Evolutionary conservation across 176 grass and related monocot species (phyloP), one percentile per base, ranked within the genome.

Genomic region (Lolium perenne): DNA sequence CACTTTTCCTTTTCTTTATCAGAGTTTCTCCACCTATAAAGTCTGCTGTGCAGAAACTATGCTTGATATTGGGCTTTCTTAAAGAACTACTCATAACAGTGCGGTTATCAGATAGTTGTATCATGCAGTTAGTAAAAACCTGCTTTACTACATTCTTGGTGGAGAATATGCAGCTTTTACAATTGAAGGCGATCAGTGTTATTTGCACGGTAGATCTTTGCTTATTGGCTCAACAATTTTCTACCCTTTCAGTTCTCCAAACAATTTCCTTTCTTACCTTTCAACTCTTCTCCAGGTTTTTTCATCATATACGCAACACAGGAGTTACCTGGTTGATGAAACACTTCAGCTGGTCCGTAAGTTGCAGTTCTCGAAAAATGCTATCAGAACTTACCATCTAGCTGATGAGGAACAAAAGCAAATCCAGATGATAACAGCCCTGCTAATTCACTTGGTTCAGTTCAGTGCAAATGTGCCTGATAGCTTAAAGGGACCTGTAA

Each of bases 401-500:
- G 88, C 97, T 74, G 94, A 99, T 74, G 97, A 99, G 78, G 97
- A 99, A 54, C 92, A 99, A 66, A 97, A 94, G 67, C 92, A 99
- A 89, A 99, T 99, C 61, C 97, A 99, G 91, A 97, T 97, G 94
- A 97, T 97, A 94, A 97, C 94, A 79, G 97, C 97, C 22, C 84
- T 97, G 69, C 80, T 99, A 77, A 85, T 99, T 90, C 97, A 97
- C 80, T 82, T 99, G 80, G 97, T 97, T 77, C 97, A 99, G 23
- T 99, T 97, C 76, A 97, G 97, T 92, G 87, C 92, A 77, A 88
- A 82, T 77, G 86, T 99, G 60, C 97, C 97, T 71, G 92, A 94
- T 71, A 93, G 85, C 82, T 88, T 99, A 81, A 97, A 88, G 80
- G 78, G 80, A 75, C 68, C 74, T 50, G 85, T 96, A 77, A 94